Percentiles rank a stretch among this genome's conserved stretches.
Evolutionary conservation across 306 rosid genomes (phyloP).

Genomic region (Quercus glauca): DNA sequence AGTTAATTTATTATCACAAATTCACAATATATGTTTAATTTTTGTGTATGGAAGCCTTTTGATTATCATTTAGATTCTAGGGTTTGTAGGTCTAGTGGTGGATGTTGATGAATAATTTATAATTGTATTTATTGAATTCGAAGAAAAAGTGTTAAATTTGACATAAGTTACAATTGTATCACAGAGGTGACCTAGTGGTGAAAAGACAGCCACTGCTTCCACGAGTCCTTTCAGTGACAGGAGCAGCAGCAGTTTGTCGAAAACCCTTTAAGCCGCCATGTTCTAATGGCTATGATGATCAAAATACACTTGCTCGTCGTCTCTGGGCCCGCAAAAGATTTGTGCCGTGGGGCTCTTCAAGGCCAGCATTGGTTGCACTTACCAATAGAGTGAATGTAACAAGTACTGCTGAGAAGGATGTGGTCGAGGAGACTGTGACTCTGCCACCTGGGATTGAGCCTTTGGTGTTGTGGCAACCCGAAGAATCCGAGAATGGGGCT

Average conservation of each 20-base stretch:
- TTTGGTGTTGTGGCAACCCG: conserved; percentile 81
- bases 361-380: conserved; percentile 36
- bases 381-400: conserved; percentile 29
- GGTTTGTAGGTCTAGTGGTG: neutral
- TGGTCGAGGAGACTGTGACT: conserved; percentile 38
- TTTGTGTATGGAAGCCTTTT: neutral
- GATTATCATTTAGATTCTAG: neutral
- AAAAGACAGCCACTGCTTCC: conserved; percentile 83
- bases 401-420: conserved; percentile 29
- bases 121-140: neutral
- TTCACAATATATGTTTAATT: neutral
- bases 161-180: neutral
- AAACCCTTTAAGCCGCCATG: conserved; percentile 91
- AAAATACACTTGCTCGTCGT: conserved; percentile 62
- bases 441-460: conserved; percentile 80
- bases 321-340: conserved; percentile 85
- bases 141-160: neutral
- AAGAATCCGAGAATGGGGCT: conserved; percentile 35
- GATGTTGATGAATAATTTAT: neutral
- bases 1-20: neutral
- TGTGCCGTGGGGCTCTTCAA: conserved; percentile 88
- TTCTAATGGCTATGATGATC: conserved; percentile 43
- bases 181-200: conserved; percentile 76
- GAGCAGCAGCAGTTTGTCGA: conserved; percentile 67
- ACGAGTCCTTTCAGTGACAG: conserved; percentile 68